These are phyloP conservation scores for Nicotiana tomentosiformis DNA, from an alignment of 257 asterid species.

Conservation along the genomic window DNA sequence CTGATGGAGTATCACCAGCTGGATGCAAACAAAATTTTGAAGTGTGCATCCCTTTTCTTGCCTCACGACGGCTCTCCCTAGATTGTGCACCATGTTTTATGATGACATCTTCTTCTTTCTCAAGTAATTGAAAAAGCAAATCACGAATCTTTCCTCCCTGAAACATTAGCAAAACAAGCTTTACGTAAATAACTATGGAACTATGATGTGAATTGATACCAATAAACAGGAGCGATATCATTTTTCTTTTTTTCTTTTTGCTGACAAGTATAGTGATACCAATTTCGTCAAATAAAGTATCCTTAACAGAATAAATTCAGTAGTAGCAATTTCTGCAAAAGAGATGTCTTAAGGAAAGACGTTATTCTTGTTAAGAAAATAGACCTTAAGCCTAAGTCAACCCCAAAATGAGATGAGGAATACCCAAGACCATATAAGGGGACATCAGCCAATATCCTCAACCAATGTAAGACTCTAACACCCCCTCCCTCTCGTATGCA, in stretches of 20 bases:
- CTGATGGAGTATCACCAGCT: slow-evolving; percentile 99
- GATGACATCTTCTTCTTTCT: slow-evolving; percentile 64
- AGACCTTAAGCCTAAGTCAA: not conserved
- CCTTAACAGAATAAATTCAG: not conserved
- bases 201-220: not conserved
- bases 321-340: not conserved
- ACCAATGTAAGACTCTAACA: not conserved
- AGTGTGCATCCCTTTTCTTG: slow-evolving; percentile 89
- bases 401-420: not conserved
- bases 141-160: slow-evolving; percentile 97
- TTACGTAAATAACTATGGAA: slow-evolving; percentile 5
- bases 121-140: slow-evolving; percentile 84
- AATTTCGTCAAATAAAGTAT: not conserved
- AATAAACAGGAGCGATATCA: not conserved
- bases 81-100: slow-evolving; percentile 93
- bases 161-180: slow-evolving; percentile 12
- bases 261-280: not conserved
- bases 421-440: not conserved
- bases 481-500: not conserved
- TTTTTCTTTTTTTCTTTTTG: not conserved
- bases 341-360: not conserved
- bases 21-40: slow-evolving; percentile 95
- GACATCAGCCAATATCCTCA: not conserved
- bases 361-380: not conserved
- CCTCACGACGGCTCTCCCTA: slow-evolving; percentile 91